Base-by-base conservation (phyloP, 306 rosid genomes). In the Benincasa hispida region DNA sequence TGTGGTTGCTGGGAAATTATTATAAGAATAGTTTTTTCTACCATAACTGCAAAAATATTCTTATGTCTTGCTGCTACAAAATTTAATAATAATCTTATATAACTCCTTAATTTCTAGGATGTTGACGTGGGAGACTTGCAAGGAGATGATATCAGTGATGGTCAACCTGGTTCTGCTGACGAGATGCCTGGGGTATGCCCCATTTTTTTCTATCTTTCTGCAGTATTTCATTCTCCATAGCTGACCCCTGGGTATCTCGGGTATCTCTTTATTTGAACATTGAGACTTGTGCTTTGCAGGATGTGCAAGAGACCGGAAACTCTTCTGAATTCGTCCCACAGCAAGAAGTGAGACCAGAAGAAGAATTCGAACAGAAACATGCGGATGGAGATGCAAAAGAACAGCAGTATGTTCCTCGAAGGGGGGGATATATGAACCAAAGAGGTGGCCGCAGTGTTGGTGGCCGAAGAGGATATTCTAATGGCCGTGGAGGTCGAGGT, bases 371-470 rank as follows among this genome's bases (percentile, higher is more conserved):
- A 45, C 54, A 73, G 67, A 76, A 48, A 59, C 87, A 90, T 63
- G 86, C 78, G 79, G 97, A 91, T n/a, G 11, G 59, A 10, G 98
- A 95, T 60, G 87, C 84, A 62, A 90, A 80, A 32, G 98, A 87
- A 37, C 99, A 89, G 51, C 97, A 89, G 62, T 61, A 89, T 74
- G 58, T 58, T 48, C 87, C 83, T 6, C 81, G 98, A 75, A 87
- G 96, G 77, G 80, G 96, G 69, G 79, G 83, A 62, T 89, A 89
- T 76, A 91, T 78, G 81, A 91, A 87, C 86, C 99, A 84, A 80
- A 89, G 96, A 85, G 97, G 97, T n/a, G 93, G 92, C 8, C 93
- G 96, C 12, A 92, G 94, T 41, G 90, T 87, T 13, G 98, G 92
- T 69, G 93, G 92, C 57, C 88, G 97, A 18, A 84, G 98, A 70